A percentile compares a stretch with the other conserved stretches of the same genome.
phyloP scores from a whole-genome alignment of 768 basidiomycete species.

The Myochromella boudieri region DNA sequence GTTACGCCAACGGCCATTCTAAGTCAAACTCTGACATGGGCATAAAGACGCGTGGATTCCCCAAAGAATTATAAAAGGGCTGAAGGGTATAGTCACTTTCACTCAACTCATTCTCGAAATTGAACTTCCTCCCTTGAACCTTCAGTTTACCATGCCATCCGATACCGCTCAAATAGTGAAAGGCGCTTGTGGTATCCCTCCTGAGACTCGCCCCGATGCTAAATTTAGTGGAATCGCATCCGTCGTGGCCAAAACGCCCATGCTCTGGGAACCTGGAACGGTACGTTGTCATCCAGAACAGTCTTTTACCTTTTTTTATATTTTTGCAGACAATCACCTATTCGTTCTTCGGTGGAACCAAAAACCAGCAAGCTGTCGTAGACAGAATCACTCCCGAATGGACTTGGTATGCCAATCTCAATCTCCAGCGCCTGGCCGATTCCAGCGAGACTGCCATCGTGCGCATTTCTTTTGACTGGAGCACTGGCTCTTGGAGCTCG shows the following conservation, averaged over 20 bases:
- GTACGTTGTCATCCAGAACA: background rate
- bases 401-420: conserved; percentile 16
- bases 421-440: conserved; percentile 2
- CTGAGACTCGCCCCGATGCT: background rate
- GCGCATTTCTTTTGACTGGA: conserved; percentile 14
- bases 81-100: too few relatives aligned
- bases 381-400: conserved; percentile 11
- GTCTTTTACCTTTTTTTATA: too few relatives aligned
- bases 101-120: background rate
- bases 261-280: background rate
- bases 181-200: background rate
- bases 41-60: background rate
- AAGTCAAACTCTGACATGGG: too few relatives aligned
- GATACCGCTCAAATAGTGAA: background rate
- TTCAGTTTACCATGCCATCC: background rate
- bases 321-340: background rate
- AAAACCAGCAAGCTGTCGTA: conserved; percentile 17
- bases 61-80: too few relatives aligned
- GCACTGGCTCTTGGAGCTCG: conserved; percentile 15
- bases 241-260: background rate
- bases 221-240: background rate
- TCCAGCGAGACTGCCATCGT: conserved; percentile 5
- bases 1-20: too few relatives aligned
- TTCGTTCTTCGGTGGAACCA: conserved; percentile 16
- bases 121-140: background rate